Evolutionary conservation across 164 flowering plant genomes (phyloP), one percentile per base, ranked within the genome.

Genomic region (Aristolochia contorta): DNA sequence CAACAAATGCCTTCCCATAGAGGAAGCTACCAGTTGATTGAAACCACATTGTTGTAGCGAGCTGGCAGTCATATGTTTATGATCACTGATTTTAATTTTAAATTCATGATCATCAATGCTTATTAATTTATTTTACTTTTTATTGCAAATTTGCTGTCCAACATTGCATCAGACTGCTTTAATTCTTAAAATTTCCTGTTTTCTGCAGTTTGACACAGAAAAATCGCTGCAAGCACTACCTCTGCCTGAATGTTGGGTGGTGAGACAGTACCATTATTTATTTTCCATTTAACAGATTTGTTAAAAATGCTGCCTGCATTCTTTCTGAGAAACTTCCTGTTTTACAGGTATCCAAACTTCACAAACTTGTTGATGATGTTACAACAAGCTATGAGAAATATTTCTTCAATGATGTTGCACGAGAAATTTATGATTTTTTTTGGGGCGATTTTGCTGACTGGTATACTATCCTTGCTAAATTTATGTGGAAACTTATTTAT

Each of bases 361-460:
- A 92, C 67, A 58, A 78, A 60, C 93, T 92, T 55, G 77, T 89
- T 57, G 96, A 92, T 61, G 54, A 45, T 22, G 95, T 84, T 62
- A 89, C 93, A 37, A 60, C 74, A 60, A 87, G 95, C 75, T 92
- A 92, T 74, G 96, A 92, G 37, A 89, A 84, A 64, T 83, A 67
- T 70, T 92, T 80, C 81, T 92, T 92, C 78, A 91, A 91, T 65
- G 98, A 92, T 63, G 82, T 86, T 65, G 98, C 82, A 56, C 78
- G 96, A 69, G 93, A 83, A 65, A 75, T 66, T 63, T 92, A 92
- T 71, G 89, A 89, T 70, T 92, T 89, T 79, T 89, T 92, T 71
- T 89, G 98, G 98, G 83, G 85, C 54, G 98, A 92, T 67, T 92
- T 85, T 78, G 98, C 98, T 48, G 98, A 92, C 66, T 92, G 98